phyloP scores from a whole-genome alignment of 1,284 basidiomycete genomes.

The Gomphus bonarii region DNA sequence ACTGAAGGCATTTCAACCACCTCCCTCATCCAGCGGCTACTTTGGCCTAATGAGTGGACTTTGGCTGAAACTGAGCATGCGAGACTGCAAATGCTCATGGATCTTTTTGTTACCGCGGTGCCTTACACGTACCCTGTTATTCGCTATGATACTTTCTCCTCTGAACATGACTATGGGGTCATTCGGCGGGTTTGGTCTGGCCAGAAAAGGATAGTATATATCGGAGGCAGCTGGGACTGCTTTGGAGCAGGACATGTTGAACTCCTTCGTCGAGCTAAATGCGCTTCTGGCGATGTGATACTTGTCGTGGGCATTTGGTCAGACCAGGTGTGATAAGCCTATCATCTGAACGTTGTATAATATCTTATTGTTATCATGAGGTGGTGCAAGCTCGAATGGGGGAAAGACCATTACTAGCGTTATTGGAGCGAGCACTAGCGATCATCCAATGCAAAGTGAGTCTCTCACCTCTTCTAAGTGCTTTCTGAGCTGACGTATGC shows the following conservation, averaged over 20 bases:
- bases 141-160: slow-evolving; percentile 5
- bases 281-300: neutral
- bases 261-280: slow-evolving; percentile 10
- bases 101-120: slow-evolving; percentile 3
- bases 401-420: slow-evolving; percentile 12
- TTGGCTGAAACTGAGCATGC: slow-evolving; percentile 2
- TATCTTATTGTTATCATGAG: slow-evolving; percentile 1
- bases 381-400: slow-evolving; percentile 11
- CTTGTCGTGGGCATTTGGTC: slow-evolving; percentile 16
- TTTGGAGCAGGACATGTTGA: slow-evolving; percentile 17
- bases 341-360: neutral
- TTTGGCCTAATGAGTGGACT: slow-evolving; percentile 9
- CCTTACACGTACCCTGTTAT: slow-evolving; percentile 1
- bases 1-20: slow-evolving; percentile 18
- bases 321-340: slow-evolving; percentile 11
- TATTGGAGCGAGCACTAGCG: slow-evolving; percentile 15
- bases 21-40: slow-evolving; percentile 15
- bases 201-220: slow-evolving; percentile 12
- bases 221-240: slow-evolving; percentile 16
- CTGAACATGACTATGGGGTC: neutral
- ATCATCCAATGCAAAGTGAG: slow-evolving; percentile 16
- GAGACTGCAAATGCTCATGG: slow-evolving; percentile 11
- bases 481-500: neutral
- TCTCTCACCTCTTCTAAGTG: neutral
- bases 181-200: slow-evolving; percentile 1